Evolutionary conservation across 176 grass and related monocot species (phyloP), one percentile per base, ranked within the genome.

Genomic region (Canna indica): DNA sequence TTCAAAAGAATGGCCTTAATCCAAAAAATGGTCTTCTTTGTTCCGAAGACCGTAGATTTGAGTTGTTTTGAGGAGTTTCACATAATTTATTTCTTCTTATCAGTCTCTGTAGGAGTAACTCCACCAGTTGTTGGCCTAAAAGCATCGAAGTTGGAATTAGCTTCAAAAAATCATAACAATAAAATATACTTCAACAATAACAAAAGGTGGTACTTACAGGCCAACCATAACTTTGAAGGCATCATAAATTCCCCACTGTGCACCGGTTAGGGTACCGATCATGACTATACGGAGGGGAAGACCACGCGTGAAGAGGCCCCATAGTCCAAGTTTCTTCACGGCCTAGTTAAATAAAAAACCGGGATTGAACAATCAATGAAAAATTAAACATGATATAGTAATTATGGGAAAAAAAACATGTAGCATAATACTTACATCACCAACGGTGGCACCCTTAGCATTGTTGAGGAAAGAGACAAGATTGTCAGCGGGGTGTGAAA

Each of bases 241-340:
- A 70, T 99, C 94, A 54, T 99, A 99, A 53, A 93, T 99, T 73
- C 84, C 89, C 94, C 94, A 99, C 80, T 99, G 94, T 68, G 86
- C 94, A 20, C 89, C 89, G 1, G 94, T 99, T 45, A 99, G 84
- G 15, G 94, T 90, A 56, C 94, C 94, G 28, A 99, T 86, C 94
- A 99, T 99, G 70, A 99, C 89, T 17, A 99, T 93, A 33, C 94
- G 88, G 75, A 99, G 86, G 59, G 94, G 94, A 62, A 99, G 89
- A 22, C 94, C 94, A 47, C 94, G 88, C 2, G 94, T 99, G 47
- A 88, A 90, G 47, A 99, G 94, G 27, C 94, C 94, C 84, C 25
- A 29, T 26, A 93, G 22, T 22, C 94, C 94, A 47, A 99, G 52
- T 73, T 93, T 87, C n/a, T 90, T 93, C 38, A 99, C 86, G 32